Base-by-base conservation (phyloP, 2,329 filamentous ascomycete genomes). In the Fusarium ramigenum region DNA sequence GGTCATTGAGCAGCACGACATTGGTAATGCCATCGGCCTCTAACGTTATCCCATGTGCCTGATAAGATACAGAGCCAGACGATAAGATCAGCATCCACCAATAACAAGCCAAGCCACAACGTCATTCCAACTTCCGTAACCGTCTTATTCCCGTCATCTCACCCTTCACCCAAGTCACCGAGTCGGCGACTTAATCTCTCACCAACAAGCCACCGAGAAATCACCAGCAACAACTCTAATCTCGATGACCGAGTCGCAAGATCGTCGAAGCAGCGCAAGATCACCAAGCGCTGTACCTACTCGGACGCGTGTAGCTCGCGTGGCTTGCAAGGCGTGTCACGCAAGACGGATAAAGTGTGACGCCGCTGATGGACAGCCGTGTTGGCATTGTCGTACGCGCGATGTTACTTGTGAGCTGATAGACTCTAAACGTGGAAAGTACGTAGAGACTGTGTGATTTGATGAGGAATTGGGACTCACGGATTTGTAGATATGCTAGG, bases 301-400 rank as follows among this genome's bases (percentile, higher is more conserved):
- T 2, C 50, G 66, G 4, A 36, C 63, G 1, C 68, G 60, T 19
- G 71, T 75, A 28, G 52, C 71, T 5, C 73, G 73, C 0, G 60
- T 75, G 7, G 74, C 74, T 30, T 76, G 74, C 16, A 76, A 76
- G 12, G 74, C 74, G 7, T 76, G 74, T 34, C 62, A 76, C 9
- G 46, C 63, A 5, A 58, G 74, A 14, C 74, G 74, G 2, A 74
- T 76, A 8, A 75, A 71, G 47, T 76, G 74, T 37, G 74, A 76
- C 30, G 74, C 72, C 2, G 53, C 47, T 2, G 74, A 75, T 7
- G 72, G 63, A 0, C 65, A 72, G 14, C 74, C 74, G 4, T 75
- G 74, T 21, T 67, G 64, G 74, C 74, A 75, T 34, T 75, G 74
- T n/a, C 74, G 73, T 2, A 70, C 53, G 0, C 68, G 74, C 3